A percentile compares a stretch with the other conserved stretches of the same genome.
Evolutionary conservation across 2,329 filamentous ascomycete species (phyloP).

Genomic region (Mariannaea elegans): DNA sequence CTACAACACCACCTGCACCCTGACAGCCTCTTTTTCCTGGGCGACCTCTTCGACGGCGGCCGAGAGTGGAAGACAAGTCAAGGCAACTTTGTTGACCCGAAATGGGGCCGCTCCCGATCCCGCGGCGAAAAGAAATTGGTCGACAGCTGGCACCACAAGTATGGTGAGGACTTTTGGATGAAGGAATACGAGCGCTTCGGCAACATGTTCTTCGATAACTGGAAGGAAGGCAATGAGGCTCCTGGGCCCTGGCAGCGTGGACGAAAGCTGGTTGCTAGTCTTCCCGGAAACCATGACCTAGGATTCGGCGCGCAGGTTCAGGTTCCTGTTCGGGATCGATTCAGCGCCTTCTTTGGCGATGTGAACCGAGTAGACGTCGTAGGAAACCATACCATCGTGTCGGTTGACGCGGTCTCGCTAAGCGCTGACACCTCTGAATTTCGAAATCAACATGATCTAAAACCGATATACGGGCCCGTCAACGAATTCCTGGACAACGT

Average conservation of each 20-base stretch:
- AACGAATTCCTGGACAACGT: slow-evolving; percentile 79
- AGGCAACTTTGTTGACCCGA: slow-evolving; percentile 67
- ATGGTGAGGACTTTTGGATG: slow-evolving; percentile 86
- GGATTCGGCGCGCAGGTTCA: slow-evolving; percentile 91
- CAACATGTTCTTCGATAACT: slow-evolving; percentile 81
- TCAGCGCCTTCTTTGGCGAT: slow-evolving; percentile 88
- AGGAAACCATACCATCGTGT: slow-evolving; percentile 95
- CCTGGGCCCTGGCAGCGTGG: slow-evolving; percentile 69
- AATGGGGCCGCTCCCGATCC: slow-evolving; percentile 64
- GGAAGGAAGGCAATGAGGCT: slow-evolving; percentile 64
- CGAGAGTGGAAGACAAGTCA: slow-evolving; percentile 87
- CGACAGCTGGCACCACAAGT: slow-evolving; percentile 76
- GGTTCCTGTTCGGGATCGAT: slow-evolving; percentile 80
- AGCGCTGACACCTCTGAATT: slow-evolving; percentile 72
- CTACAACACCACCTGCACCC: slow-evolving; percentile 81
- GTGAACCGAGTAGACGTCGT: slow-evolving; percentile 91
- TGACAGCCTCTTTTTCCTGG: slow-evolving; percentile 89
- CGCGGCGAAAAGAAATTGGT: slow-evolving; percentile 62
- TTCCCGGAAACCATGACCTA: slow-evolving; percentile 95
- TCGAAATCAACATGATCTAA: slow-evolving; percentile 60
- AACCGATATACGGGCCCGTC: slow-evolving; percentile 77
- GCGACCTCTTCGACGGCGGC: slow-evolving; percentile 94
- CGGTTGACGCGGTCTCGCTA: slow-evolving; percentile 86
- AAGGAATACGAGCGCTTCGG: slow-evolving; percentile 86
- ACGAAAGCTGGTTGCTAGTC: slow-evolving; percentile 80